These are phyloP conservation scores for Knufia fluminis DNA, from an alignment of 2,329 filamentous ascomycete genomes.

Conservation along the genomic window DNA sequence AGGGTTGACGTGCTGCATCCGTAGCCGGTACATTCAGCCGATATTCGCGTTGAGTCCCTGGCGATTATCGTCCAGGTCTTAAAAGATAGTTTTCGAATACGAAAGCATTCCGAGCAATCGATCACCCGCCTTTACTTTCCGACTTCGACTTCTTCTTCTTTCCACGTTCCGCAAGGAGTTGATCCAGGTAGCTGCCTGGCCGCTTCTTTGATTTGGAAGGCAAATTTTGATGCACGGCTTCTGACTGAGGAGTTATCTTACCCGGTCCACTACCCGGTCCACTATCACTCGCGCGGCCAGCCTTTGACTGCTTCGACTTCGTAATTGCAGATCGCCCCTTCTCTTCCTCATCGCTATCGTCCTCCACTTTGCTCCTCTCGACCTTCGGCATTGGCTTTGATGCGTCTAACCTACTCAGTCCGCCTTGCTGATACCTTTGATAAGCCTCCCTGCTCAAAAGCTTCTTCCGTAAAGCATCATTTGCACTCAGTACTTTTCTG, in stretches of 20 bases:
- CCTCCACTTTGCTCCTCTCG: background rate
- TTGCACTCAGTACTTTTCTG: conserved; percentile 2
- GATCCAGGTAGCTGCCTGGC: conserved; percentile 19
- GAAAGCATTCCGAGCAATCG: background rate
- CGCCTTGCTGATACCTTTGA: background rate
- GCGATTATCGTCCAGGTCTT: background rate
- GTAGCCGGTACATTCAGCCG: background rate
- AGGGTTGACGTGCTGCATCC: background rate
- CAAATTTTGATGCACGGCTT: background rate
- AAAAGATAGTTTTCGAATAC: background rate
- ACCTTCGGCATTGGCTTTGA: conserved; percentile 2
- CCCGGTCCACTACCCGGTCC: background rate
- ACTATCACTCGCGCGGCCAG: background rate
- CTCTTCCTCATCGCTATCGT: conserved; percentile 14
- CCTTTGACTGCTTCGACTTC: background rate
- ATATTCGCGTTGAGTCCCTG: background rate
- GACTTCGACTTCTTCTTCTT: conserved; percentile 14
- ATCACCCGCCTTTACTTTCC: background rate
- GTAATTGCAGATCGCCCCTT: conserved; percentile 9
- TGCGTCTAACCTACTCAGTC: background rate
- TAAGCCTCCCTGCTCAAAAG: conserved; percentile 7
- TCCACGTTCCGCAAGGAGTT: conserved; percentile 20
- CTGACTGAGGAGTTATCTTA: background rate
- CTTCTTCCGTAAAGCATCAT: conserved; percentile 6
- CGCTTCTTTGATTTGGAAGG: conserved; percentile 13